A percentile compares a stretch with the other conserved stretches of the same genome.
Evolutionary conservation across 208 protist species (phyloP).

Genomic region (Porcisia deanei): DNA sequence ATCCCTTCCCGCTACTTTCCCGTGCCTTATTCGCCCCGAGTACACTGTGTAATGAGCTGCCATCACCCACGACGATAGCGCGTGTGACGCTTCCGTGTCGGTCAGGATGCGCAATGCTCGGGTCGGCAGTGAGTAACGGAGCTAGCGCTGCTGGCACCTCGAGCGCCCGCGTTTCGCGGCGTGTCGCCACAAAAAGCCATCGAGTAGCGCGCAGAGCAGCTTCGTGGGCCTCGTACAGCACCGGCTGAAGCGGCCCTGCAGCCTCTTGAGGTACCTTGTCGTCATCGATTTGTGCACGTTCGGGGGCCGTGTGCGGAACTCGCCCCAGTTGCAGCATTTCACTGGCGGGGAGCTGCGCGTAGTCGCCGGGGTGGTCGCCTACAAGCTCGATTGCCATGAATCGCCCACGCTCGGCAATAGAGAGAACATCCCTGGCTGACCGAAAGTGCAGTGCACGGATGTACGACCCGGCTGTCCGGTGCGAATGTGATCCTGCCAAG

Average conservation of each 20-base stretch:
- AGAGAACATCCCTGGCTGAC: conserved; percentile 45
- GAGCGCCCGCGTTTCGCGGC: conserved; percentile 39
- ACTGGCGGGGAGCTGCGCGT: conserved; percentile 48
- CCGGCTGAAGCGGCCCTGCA: conserved; percentile 41
- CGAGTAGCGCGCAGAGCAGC: conserved; percentile 38
- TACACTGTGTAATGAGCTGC: background rate
- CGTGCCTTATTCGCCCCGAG: background rate
- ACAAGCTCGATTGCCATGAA: conserved; percentile 77
- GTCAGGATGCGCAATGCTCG: conserved; percentile 67
- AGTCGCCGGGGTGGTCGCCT: conserved; percentile 76
- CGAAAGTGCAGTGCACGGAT: conserved; percentile 43
- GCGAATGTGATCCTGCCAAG: background rate
- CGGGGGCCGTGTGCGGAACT: background rate
- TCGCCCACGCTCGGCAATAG: conserved; percentile 56
- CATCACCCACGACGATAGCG: conserved; percentile 18
- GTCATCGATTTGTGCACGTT: background rate
- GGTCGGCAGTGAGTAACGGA: conserved; percentile 72
- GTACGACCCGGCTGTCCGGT: conserved; percentile 39
- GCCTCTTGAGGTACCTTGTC: background rate
- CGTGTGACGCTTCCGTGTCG: conserved; percentile 39
- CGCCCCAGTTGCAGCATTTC: conserved; percentile 41
- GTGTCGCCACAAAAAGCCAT: conserved; percentile 62
- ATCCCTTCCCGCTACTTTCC: background rate
- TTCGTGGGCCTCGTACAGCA: conserved; percentile 64
- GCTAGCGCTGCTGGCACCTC: conserved; percentile 62